Evolutionary conservation across 1,284 basidiomycete species (phyloP), one percentile per base, ranked within the genome.

Genomic region (Rhodotorula sp.): DNA sequence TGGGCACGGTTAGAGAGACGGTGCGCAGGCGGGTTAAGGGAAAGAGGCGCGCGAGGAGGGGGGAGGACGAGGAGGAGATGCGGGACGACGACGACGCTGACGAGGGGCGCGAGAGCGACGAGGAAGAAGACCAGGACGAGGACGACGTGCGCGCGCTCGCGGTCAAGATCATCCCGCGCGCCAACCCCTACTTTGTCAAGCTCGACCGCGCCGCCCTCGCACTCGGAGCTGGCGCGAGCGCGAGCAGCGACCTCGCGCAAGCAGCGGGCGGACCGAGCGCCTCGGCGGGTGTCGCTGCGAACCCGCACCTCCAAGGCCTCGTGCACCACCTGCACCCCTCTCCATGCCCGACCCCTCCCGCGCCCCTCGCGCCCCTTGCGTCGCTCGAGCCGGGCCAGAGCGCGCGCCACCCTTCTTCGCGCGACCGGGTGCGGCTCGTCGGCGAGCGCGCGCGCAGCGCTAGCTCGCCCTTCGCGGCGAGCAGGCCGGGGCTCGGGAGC

Each of bases 1-100:
- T 93, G 80, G 93, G 92, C n/a, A 88, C 88, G 55, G 91, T 97
- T 61, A 85, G 91, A 57, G 87, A 88, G 53, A 93, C 89, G 2
- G 64, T 50, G n/a, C n/a, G 21, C 86, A 82, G 21, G 88, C 58
- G 25, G 27, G 34, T 46, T n/a, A 45, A n/a, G 55, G 21, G 52
- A 23, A 34, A 23, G 50, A 21, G 23, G 16, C 21, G 21, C 41
- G 41, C 12, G 21, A n/a, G 42, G 42, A 19, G 34, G 9, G 12
- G 14, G 21, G 27, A 52, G 27, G 21, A 27, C 49, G 60, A 53
- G 16, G 42, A 7, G 41, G 65, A 3, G 17, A 48, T n/a, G 27
- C 52, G 61, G 49, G 27, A 23, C 4, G 56, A 49, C 80, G 19
- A 61, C 82, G 66, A 79, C 81, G 85, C 85, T 34, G 84, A 84